Conservation (phyloP, 192 early-diverging fungal species). For the Lunasporangiospora selenospora region DNA sequence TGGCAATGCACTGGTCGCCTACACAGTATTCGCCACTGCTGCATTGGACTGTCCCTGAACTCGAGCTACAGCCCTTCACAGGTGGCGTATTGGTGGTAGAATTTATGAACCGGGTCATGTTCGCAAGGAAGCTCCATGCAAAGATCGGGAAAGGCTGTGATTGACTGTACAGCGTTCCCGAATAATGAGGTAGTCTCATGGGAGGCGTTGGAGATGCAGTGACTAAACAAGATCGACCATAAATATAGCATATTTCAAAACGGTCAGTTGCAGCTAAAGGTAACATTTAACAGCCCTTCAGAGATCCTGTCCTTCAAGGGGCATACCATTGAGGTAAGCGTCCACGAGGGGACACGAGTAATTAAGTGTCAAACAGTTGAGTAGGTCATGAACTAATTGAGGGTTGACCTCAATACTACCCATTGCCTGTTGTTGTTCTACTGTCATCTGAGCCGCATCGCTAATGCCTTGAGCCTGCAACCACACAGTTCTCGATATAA, state of each 20-base stretch:
- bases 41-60: slow-evolving; percentile 30
- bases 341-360: slow-evolving; percentile 64
- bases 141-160: slow-evolving; percentile 51
- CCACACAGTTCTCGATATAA: slow-evolving; percentile 64
- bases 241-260: neutral
- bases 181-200: slow-evolving; percentile 51
- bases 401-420: slow-evolving; percentile 63
- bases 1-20: slow-evolving; percentile 45
- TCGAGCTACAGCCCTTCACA: slow-evolving; percentile 23
- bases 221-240: neutral
- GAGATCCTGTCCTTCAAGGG: neutral
- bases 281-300: too few relatives aligned
- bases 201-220: slow-evolving; percentile 19
- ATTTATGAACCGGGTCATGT: slow-evolving; percentile 38
- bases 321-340: slow-evolving; percentile 54
- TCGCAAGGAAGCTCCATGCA: slow-evolving; percentile 53
- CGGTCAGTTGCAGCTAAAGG: neutral
- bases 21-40: slow-evolving; percentile 51
- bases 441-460: slow-evolving; percentile 20
- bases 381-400: slow-evolving; percentile 55
- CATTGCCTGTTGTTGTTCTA: slow-evolving; percentile 43
- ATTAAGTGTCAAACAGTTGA: slow-evolving; percentile 72
- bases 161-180: slow-evolving; percentile 50
- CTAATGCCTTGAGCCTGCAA: slow-evolving; percentile 52
- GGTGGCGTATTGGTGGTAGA: neutral